Percentiles rank a stretch among this genome's conserved stretches.
These are phyloP conservation scores for Colletotrichum abscissum DNA, from an alignment of 2,329 filamentous ascomycete genomes.

Conservation along the genomic window DNA sequence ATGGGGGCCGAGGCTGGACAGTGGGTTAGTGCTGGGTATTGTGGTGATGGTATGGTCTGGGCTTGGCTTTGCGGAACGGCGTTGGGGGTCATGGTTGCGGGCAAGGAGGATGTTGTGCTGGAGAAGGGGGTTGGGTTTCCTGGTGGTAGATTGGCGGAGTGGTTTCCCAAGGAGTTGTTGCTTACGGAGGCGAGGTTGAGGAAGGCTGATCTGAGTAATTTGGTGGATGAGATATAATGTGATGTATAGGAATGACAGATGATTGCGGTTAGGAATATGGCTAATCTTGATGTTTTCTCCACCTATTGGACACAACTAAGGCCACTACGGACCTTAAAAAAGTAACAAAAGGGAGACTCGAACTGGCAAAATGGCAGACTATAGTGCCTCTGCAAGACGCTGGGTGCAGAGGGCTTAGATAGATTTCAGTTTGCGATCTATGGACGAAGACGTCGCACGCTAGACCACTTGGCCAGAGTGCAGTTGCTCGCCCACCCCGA, in stretches of 20 bases:
- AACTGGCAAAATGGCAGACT: background rate
- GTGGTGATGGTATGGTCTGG: slow-evolving; percentile 65
- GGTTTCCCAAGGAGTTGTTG: slow-evolving; percentile 53
- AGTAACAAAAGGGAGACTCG: background rate
- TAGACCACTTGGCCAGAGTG: too few relatives aligned
- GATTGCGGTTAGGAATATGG: background rate
- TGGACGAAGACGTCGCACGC: too few relatives aligned
- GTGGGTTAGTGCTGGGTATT: slow-evolving; percentile 64
- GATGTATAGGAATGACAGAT: background rate
- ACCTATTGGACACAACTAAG: background rate
- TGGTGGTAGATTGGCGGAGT: slow-evolving; percentile 47
- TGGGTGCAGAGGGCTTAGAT: too few relatives aligned
- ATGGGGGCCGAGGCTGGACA: slow-evolving; percentile 47
- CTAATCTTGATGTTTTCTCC: background rate
- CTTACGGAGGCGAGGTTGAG: slow-evolving; percentile 47
- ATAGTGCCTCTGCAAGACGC: too few relatives aligned
- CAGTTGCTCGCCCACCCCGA: too few relatives aligned
- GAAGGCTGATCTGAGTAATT: slow-evolving; percentile 49
- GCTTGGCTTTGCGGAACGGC: slow-evolving; percentile 63
- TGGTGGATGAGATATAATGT: slow-evolving; percentile 41
- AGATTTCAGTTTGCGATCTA: too few relatives aligned
- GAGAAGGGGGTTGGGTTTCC: slow-evolving; percentile 47
- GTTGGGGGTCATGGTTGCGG: slow-evolving; percentile 57
- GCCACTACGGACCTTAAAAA: too few relatives aligned
- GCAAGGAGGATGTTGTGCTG: slow-evolving; percentile 47